phyloP scores from a whole-genome alignment of 2,329 filamentous ascomycete species.

The Ophiobolus disseminans region DNA sequence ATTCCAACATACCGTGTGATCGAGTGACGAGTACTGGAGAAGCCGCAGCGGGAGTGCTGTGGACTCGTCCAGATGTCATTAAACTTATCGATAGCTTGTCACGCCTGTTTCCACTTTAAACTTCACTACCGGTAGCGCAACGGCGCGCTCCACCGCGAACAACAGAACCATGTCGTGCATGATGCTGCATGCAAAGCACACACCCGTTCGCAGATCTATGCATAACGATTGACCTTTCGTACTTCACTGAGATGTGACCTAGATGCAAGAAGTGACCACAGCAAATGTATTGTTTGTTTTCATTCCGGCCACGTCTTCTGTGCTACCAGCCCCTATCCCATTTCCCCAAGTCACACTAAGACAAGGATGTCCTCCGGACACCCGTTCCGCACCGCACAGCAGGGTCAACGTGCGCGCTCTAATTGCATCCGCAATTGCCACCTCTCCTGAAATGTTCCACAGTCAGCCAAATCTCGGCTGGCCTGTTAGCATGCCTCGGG shows the following conservation, averaged over 20 bases:
- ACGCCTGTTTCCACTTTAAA: background rate
- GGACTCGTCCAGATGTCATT: too few species aligned
- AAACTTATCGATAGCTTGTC: background rate
- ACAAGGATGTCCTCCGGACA: background rate
- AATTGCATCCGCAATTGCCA: constrained; percentile 9
- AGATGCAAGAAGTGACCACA: background rate
- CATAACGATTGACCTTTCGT: constrained; percentile 1
- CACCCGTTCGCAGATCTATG: constrained; percentile 6
- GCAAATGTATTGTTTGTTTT: background rate
- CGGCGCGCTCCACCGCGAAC: background rate
- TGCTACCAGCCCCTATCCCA: constrained; percentile 1
- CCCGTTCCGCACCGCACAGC: constrained; percentile 5
- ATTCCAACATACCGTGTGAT: too few species aligned
- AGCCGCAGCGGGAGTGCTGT: too few species aligned
- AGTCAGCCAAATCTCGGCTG: constrained; percentile 24
- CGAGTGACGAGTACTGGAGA: too few species aligned
- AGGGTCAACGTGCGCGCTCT: constrained; percentile 8
- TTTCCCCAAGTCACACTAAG: background rate
- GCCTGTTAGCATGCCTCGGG: constrained; percentile 18
- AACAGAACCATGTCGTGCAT: constrained; percentile 2
- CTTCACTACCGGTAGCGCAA: constrained; percentile 1
- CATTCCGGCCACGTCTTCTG: background rate
- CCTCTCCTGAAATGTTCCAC: constrained; percentile 15
- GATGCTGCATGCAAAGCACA: constrained; percentile 10
- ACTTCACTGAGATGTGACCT: background rate